A percentile compares a stretch with the other conserved stretches of the same genome.
Conservation (phyloP, 495 filamentous ascomycete genomes). For the Xylona heveae region DNA sequence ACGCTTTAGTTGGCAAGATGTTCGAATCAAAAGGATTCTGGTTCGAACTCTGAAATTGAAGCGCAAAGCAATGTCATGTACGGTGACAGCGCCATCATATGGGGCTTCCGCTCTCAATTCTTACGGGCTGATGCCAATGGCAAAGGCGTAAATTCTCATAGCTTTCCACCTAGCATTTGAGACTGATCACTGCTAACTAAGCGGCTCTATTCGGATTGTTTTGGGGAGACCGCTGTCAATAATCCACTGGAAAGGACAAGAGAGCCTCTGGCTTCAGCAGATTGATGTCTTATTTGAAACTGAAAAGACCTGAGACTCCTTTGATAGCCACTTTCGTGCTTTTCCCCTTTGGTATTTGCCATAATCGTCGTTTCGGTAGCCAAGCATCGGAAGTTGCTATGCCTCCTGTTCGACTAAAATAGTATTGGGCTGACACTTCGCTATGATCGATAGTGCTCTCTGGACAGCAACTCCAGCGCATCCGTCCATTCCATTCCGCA, state of each 20-base stretch:
- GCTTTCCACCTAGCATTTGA: conserved; percentile 1
- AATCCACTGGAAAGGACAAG: background rate
- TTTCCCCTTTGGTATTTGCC: too few species aligned
- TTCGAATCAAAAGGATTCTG: background rate
- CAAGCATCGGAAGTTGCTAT: too few species aligned
- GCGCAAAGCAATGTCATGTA: conserved; percentile 8
- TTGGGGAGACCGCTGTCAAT: background rate
- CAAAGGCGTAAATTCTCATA: conserved; percentile 13
- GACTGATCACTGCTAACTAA: background rate
- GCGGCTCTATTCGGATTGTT: conserved; percentile 1
- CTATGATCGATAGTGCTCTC: too few species aligned
- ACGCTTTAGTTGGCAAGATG: conserved; percentile 3
- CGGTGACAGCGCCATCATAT: conserved; percentile 10
- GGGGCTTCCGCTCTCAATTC: conserved; percentile 11
- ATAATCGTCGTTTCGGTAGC: too few species aligned
- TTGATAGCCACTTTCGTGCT: too few species aligned
- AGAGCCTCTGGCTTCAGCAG: conserved; percentile 5
- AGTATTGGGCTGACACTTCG: too few species aligned
- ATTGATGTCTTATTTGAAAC: conserved; percentile 28
- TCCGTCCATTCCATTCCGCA: too few species aligned
- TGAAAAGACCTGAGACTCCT: conserved; percentile 39
- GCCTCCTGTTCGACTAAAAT: too few species aligned
- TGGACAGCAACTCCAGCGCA: too few species aligned
- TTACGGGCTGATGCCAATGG: conserved; percentile 15
- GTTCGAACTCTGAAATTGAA: conserved; percentile 6